A percentile compares a stretch with the other conserved stretches of the same genome.
phyloP scores from a whole-genome alignment of 352 stramenopile species.

The Aphanomyces stellatus region DNA sequence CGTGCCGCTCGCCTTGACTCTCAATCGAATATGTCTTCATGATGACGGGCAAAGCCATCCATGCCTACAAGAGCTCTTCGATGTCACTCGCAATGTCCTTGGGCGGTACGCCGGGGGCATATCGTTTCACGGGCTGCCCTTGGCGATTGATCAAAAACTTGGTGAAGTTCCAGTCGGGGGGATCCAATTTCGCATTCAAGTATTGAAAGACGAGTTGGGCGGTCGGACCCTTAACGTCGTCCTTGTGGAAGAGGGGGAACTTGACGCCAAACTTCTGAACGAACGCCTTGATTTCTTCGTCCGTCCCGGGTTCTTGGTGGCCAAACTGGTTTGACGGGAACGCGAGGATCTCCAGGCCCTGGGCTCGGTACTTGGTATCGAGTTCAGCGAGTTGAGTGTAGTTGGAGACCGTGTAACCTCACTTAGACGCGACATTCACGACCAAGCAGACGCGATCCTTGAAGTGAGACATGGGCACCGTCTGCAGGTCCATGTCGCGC shows the following conservation, averaged over 20 bases:
- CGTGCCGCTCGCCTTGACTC: too few relatives aligned
- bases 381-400: slow-evolving; percentile 72
- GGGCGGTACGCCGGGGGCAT: slow-evolving; percentile 29
- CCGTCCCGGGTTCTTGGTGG: slow-evolving; percentile 38
- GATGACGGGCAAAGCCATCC: too few relatives aligned
- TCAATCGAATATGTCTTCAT: too few relatives aligned
- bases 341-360: slow-evolving; percentile 31
- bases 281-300: slow-evolving; percentile 39
- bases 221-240: slow-evolving; percentile 35
- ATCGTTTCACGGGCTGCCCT: slow-evolving; percentile 32
- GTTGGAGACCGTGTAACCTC: slow-evolving; percentile 41
- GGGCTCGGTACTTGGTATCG: slow-evolving; percentile 36
- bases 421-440: slow-evolving; percentile 28
- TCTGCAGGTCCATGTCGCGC: slow-evolving; percentile 5
- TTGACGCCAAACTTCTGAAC: slow-evolving; percentile 35
- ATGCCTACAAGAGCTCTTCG: slow-evolving; percentile 20
- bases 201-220: slow-evolving; percentile 31
- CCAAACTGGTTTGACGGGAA: slow-evolving; percentile 52
- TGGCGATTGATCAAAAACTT: slow-evolving; percentile 55
- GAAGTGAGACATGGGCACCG: slow-evolving; percentile 22
- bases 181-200: slow-evolving; percentile 25
- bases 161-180: slow-evolving; percentile 47
- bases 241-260: slow-evolving; percentile 49
- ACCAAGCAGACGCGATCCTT: slow-evolving; percentile 13
- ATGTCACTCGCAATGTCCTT: slow-evolving; percentile 34